phyloP scores from a whole-genome alignment of 2,329 filamentous ascomycete species.

The Chaetomium olivaceum region DNA sequence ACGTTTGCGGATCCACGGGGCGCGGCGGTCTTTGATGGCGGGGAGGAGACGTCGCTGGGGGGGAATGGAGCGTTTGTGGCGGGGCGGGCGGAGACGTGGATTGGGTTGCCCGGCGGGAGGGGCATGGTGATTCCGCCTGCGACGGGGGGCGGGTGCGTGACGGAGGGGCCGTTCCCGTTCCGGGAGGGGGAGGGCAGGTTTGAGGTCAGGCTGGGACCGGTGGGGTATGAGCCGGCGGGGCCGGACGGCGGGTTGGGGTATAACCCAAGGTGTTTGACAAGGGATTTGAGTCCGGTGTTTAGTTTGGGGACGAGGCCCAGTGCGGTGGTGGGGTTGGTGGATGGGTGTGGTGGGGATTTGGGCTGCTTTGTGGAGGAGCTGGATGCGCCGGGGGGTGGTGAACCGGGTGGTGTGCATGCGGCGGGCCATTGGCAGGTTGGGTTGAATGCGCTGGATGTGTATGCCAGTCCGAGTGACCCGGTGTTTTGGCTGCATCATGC shows the following conservation, averaged over 20 bases:
- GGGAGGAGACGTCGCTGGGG: constrained; percentile 15
- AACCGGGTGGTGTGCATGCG: constrained; percentile 21
- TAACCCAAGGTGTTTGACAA: constrained; percentile 29
- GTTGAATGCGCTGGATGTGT: constrained; percentile 20
- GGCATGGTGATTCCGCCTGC: constrained; percentile 17
- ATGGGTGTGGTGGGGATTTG: constrained; percentile 11
- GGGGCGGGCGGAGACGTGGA: neutral
- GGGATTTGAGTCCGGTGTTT: constrained; percentile 23
- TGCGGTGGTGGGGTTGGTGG: constrained; percentile 20
- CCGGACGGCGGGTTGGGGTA: constrained; percentile 25
- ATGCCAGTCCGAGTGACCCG: constrained; percentile 26
- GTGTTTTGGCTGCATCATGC: constrained; percentile 30
- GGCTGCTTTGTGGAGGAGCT: constrained; percentile 13
- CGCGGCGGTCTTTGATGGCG: constrained; percentile 27
- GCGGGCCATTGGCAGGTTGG: constrained; percentile 28
- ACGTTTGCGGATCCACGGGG: constrained; percentile 22
- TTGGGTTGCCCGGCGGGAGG: neutral
- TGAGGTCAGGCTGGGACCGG: constrained; percentile 24
- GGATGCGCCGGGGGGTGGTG: constrained; percentile 4
- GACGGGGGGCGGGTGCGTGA: constrained; percentile 27
- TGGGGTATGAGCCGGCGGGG: constrained; percentile 16
- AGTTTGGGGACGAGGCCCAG: constrained; percentile 16
- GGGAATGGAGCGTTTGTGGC: constrained; percentile 24
- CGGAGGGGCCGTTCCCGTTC: constrained; percentile 25
- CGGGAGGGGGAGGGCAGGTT: constrained; percentile 12